Evolutionary conservation across 805 yeast genomes (phyloP).

Genomic region (Kregervanrija fluxuum): DNA sequence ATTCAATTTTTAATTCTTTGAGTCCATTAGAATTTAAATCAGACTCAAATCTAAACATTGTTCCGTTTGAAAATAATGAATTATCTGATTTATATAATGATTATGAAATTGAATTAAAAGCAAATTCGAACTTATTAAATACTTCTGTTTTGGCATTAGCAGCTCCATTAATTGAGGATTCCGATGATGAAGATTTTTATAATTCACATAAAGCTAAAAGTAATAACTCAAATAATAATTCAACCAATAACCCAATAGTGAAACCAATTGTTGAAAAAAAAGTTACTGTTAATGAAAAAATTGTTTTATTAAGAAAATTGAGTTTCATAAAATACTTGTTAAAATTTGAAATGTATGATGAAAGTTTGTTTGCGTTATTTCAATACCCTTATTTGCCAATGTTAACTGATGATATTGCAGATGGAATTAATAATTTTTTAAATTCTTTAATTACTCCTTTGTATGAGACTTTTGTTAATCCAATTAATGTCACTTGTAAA

Average conservation of each 20-base stretch:
- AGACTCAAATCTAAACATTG: conserved; percentile 13
- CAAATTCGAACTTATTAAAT: conserved; percentile 51
- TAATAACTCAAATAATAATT: neutral
- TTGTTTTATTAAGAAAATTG: conserved; percentile 29
- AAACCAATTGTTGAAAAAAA: conserved; percentile 7
- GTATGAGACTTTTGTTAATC: conserved; percentile 20
- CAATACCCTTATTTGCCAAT: conserved; percentile 55
- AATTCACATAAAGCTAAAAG: conserved; percentile 1
- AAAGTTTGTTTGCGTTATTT: conserved; percentile 50
- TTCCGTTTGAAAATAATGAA: conserved; percentile 16
- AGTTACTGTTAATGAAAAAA: conserved; percentile 9
- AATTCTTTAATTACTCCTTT: conserved; percentile 45
- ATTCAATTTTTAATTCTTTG: conserved; percentile 49
- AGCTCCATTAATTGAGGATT: conserved; percentile 71
- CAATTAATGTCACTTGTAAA: conserved; percentile 4
- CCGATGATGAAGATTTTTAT: conserved; percentile 36
- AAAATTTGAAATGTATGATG: conserved; percentile 53
- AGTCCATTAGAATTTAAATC: conserved; percentile 35
- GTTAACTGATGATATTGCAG: conserved; percentile 42
- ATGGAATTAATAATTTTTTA: conserved; percentile 42
- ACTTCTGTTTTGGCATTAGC: conserved; percentile 84
- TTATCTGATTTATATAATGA: conserved; percentile 36
- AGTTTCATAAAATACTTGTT: conserved; percentile 47
- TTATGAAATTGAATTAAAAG: conserved; percentile 43
- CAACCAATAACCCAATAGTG: neutral